Conservation (phyloP, 345 rosid species). For the Bruguiera sexangula region DNA sequence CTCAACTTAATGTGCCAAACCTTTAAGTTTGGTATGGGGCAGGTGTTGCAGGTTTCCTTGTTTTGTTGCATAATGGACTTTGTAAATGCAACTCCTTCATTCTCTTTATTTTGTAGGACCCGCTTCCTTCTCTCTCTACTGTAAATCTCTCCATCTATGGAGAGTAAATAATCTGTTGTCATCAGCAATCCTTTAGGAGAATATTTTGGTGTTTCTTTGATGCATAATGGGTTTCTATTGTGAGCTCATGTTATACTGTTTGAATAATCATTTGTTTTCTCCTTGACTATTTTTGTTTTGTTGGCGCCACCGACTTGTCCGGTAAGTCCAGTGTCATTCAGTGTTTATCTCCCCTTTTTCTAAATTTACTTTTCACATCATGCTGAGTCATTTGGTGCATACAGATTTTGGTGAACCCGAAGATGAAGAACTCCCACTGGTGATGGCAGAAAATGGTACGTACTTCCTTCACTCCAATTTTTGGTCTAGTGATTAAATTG, state of each 20-base stretch:
- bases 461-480: background rate
- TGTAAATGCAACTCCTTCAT: too few relatives aligned
- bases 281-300: slow-evolving; percentile 30
- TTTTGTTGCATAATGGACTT: too few relatives aligned
- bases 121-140: too few relatives aligned
- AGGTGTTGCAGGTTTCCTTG: too few relatives aligned
- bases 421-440: slow-evolving; percentile 35
- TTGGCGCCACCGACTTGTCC: slow-evolving; percentile 27
- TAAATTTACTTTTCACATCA: background rate
- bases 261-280: slow-evolving; percentile 11
- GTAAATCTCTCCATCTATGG: too few relatives aligned
- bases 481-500: background rate
- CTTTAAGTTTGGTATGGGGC: too few relatives aligned
- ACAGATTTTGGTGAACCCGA: slow-evolving; percentile 37
- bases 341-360: background rate
- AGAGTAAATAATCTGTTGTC: too few relatives aligned
- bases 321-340: slow-evolving; percentile 31
- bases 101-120: too few relatives aligned
- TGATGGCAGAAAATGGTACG: slow-evolving; percentile 41
- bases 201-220: background rate
- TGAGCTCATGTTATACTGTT: background rate
- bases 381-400: background rate
- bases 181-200: too few relatives aligned
- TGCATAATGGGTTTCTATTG: background rate
- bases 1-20: too few relatives aligned